Evolutionary conservation across 2,329 filamentous ascomycete species (phyloP).

Genomic region (Pleomassaria siparia): DNA sequence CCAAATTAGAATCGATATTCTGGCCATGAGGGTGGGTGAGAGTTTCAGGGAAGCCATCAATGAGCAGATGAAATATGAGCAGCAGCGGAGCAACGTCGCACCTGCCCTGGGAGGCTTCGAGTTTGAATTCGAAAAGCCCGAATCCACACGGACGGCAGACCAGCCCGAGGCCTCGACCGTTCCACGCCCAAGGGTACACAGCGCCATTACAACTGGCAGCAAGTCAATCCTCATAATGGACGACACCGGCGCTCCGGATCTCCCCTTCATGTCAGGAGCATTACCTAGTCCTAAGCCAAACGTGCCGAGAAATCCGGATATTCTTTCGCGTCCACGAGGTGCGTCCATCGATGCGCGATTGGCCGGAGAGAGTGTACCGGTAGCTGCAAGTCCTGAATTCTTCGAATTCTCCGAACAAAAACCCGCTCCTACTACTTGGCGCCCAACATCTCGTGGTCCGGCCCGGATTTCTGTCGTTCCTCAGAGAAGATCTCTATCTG

Average conservation of each 20-base stretch:
- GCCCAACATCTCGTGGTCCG: constrained; percentile 20
- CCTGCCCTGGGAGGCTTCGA: constrained; percentile 37
- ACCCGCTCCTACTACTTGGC: constrained; percentile 15
- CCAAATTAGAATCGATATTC: constrained; percentile 73
- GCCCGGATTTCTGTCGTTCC: constrained; percentile 20
- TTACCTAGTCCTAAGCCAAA: constrained; percentile 28
- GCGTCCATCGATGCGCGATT: constrained; percentile 22
- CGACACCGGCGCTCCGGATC: constrained; percentile 59
- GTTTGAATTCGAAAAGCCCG: constrained; percentile 36
- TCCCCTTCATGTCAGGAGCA: constrained; percentile 57
- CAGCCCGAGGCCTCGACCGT: constrained; percentile 8
- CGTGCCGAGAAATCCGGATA: background rate
- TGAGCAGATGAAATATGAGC: constrained; percentile 54
- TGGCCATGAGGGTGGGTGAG: constrained; percentile 76
- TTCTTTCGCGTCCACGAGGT: constrained; percentile 9
- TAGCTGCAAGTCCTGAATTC: constrained; percentile 21
- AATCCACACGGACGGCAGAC: constrained; percentile 15
- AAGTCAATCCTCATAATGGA: constrained; percentile 90
- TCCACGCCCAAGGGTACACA: constrained; percentile 46
- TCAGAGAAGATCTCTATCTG: constrained; percentile 33
- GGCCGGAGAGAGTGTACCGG: constrained; percentile 12
- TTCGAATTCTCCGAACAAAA: constrained; percentile 17
- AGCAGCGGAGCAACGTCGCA: constrained; percentile 22
- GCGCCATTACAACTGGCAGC: constrained; percentile 74
- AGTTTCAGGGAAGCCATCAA: constrained; percentile 77